Percentiles rank a stretch among this genome's conserved stretches.
phyloP scores from a whole-genome alignment of 306 rosid species.

The Herpetospermum pedunculosum region DNA sequence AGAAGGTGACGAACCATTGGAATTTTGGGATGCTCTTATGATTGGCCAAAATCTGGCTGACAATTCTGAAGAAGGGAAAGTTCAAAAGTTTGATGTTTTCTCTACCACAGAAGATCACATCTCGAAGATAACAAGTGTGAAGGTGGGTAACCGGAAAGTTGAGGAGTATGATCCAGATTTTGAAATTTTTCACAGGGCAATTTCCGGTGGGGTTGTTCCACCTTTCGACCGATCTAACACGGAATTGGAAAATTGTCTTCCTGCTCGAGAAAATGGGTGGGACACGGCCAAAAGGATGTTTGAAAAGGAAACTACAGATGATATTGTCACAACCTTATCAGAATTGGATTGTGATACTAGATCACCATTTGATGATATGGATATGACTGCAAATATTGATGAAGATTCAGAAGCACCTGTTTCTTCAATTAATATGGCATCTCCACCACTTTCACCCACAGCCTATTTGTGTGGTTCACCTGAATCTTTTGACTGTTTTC shows the following conservation, averaged over 20 bases:
- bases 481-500: constrained; percentile 48
- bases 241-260: constrained; percentile 73
- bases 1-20: constrained; percentile 65
- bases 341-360: constrained; percentile 26
- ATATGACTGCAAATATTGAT: constrained; percentile 16
- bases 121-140: neutral
- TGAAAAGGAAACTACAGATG: constrained; percentile 45
- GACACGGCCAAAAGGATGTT: constrained; percentile 52
- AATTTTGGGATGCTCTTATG: constrained; percentile 70
- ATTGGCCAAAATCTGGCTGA: constrained; percentile 24
- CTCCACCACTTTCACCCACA: constrained; percentile 39
- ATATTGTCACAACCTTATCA: constrained; percentile 30
- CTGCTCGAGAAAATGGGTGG: constrained; percentile 77
- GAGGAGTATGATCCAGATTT: constrained; percentile 67
- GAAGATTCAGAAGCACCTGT: constrained; percentile 24
- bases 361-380: constrained; percentile 16
- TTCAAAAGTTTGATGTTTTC: constrained; percentile 13
- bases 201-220: constrained; percentile 88
- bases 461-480: constrained; percentile 49
- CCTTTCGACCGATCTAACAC: constrained; percentile 48
- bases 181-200: constrained; percentile 68
- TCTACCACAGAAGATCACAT: constrained; percentile 10
- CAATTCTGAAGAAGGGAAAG: constrained; percentile 19
- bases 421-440: constrained; percentile 23
- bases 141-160: constrained; percentile 39